Evolutionary conservation across 108 stramenopile genomes (phyloP), one percentile per base, ranked within the genome.

Genomic region (Cyclotella kingstonii): DNA sequence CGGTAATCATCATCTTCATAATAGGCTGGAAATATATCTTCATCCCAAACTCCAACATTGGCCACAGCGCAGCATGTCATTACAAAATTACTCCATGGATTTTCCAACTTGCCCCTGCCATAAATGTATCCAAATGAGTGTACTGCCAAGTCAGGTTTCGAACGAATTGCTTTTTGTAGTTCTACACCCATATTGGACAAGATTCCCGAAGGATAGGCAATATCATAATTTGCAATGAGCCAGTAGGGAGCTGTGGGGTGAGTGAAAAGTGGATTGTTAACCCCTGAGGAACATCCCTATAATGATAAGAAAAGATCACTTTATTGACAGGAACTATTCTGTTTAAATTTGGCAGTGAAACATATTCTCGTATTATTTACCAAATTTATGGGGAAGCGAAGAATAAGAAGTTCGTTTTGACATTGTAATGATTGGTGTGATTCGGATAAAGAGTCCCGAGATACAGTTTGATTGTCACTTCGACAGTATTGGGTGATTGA

Each of bases 11-110:
- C 73, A 44, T 73, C 73, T 54, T 73, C 73, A 26, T 73, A 73
- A 52, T 73, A 73, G 12, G 73, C 73, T 17, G 73, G 73, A 44
- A 65, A 73, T 26, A 66, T 66, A 33, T 73, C 44, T 54, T 73
- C 73, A 43, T 73, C 73, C 73, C 73, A 73, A 21, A 66, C 53
- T 8, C 73, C 73, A 2, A 60, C 73, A 39, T 43, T 34, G 26
- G 73, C 58, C 28, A 73, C 64, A 1, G 73, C 73, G 31, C 64
- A 66, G 39, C 64, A 60, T 22, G 73, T 73, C 64, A 73, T 65
- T 35, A 66, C 45, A 29, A 73, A 73, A 49, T 73, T 73, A 48
- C 73, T 73, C 73, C 73, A 73, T 0, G 73, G 73, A 66, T 73
- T 73, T 47, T 73, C 58, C 21, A 73, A 23, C 15, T 66, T 56